phyloP scores from a whole-genome alignment of 2,329 filamentous ascomycete species.

The Pseudogymnoascus sp. region DNA sequence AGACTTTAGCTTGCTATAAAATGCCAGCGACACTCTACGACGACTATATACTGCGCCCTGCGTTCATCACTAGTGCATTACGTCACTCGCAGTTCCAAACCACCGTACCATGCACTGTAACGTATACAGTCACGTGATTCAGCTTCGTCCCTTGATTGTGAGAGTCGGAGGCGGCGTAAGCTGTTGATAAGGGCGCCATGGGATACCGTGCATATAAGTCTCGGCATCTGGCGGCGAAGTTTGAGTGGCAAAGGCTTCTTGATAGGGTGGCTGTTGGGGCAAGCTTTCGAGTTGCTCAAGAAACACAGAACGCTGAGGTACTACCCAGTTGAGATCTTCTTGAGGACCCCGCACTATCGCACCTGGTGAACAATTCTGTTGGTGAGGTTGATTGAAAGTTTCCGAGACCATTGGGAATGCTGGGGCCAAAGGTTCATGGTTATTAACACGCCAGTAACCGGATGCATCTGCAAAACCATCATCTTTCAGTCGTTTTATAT shows the following conservation, averaged over 20 bases:
- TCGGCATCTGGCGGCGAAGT: not conserved
- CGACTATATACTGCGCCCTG: too few relatives aligned
- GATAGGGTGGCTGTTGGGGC: not conserved
- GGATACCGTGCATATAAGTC: not conserved
- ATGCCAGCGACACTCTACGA: too few relatives aligned
- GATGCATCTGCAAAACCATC: slow-evolving; percentile 32
- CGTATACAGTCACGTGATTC: too few relatives aligned
- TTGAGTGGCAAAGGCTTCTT: not conserved
- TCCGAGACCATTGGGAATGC: slow-evolving; percentile 43
- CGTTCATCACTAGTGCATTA: too few relatives aligned
- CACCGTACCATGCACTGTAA: too few relatives aligned
- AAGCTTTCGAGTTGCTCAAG: slow-evolving; percentile 18
- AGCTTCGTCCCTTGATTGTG: too few relatives aligned
- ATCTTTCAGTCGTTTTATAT: slow-evolving; percentile 33
- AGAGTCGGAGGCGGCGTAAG: too few relatives aligned
- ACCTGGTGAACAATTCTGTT: slow-evolving; percentile 24
- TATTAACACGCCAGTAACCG: slow-evolving; percentile 41
- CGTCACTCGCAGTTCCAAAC: too few relatives aligned
- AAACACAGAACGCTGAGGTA: slow-evolving; percentile 27
- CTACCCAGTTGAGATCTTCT: slow-evolving; percentile 26
- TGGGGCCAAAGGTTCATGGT: slow-evolving; percentile 42
- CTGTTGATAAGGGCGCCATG: too few relatives aligned
- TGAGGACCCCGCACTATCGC: slow-evolving; percentile 22
- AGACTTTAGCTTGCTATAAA: too few relatives aligned
- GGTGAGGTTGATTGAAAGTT: slow-evolving; percentile 26